Conservation (phyloP, 1,284 basidiomycete species). For the Sutorius eximius region DNA sequence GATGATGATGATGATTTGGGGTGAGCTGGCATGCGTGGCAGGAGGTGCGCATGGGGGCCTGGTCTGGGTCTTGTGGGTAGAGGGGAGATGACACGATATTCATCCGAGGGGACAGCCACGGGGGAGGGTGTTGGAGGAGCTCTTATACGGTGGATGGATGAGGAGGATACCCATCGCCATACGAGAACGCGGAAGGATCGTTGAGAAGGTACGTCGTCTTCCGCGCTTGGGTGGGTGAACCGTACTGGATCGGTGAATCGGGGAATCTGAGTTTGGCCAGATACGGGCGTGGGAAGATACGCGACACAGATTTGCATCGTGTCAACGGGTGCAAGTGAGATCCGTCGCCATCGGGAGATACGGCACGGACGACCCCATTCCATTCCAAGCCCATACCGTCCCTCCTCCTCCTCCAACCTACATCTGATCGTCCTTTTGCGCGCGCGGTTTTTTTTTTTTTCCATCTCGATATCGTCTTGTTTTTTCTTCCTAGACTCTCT, state of each 20-base stretch:
- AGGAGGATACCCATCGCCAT: conserved; percentile 9
- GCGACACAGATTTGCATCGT: conserved; percentile 34
- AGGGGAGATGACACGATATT: conserved; percentile 23
- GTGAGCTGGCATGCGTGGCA: conserved; percentile 21
- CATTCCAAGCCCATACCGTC: conserved; percentile 22
- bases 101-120: conserved; percentile 25
- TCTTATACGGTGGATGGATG: conserved; percentile 21
- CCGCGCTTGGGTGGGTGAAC: not conserved
- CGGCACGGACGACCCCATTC: conserved; percentile 33
- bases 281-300: conserved; percentile 33
- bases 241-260: conserved; percentile 29
- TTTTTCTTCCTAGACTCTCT: not conserved
- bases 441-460: not conserved
- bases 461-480: conserved; percentile 7
- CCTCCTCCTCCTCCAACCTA: conserved; percentile 28
- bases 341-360: conserved; percentile 60
- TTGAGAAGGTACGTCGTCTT: conserved; percentile 25
- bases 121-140: conserved; percentile 1
- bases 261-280: conserved; percentile 26
- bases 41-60: conserved; percentile 8
- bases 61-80: conserved; percentile 30
- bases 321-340: conserved; percentile 40
- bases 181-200: conserved; percentile 6
- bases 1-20: conserved; percentile 25
- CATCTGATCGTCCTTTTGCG: conserved; percentile 3